Evolutionary conservation across 2,329 filamentous ascomycete species (phyloP), one percentile per base, ranked within the genome.

Genomic region (Penicillium psychrosexuale): DNA sequence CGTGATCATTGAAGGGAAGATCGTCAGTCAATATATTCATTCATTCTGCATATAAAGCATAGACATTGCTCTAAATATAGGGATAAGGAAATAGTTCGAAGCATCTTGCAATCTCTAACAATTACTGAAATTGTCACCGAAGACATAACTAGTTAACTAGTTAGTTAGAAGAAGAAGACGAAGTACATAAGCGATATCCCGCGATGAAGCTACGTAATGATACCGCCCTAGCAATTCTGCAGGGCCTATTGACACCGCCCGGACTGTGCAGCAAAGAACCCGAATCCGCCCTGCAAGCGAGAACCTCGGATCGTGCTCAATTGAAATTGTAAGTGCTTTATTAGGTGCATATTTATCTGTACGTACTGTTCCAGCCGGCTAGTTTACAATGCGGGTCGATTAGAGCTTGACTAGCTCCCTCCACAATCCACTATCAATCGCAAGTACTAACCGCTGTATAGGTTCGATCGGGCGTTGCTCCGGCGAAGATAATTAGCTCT

Each of bases 211-310:
- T 3, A 15, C 15, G 2, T 4, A 27, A 9, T 2, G 27, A 9
- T 17, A 55, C 52, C 52, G 52, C 52, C 31, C 30, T 24, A 7
- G 3, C 27, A 0, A 53, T 55, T 34, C 33, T 51, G 52, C 52
- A 7, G 1, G n/a, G 0, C 13, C 1, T 30, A 39, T 45, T 1
- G 1, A 3, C 56, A 64, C 62, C 62, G 62, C 62, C 61, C 51
- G 44, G 50, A 34, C 6, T 43, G 36, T 49, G 27, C 34, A 42
- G 45, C 46, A 47, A 53, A 59, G 54, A 60, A 54, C 51, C 59
- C 61, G 57, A 63, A 57, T 57, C 52, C 52, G 57, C 51, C 59
- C 57, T 57, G 54, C 59, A 62, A 62, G 55, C 56, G 52, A 60
- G 59, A 59, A 61, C 53, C 47, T 64, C 51, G 50, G 55, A 62